Evolutionary conservation across 495 filamentous ascomycete species (phyloP).

Genomic region (Xylaria acuta): DNA sequence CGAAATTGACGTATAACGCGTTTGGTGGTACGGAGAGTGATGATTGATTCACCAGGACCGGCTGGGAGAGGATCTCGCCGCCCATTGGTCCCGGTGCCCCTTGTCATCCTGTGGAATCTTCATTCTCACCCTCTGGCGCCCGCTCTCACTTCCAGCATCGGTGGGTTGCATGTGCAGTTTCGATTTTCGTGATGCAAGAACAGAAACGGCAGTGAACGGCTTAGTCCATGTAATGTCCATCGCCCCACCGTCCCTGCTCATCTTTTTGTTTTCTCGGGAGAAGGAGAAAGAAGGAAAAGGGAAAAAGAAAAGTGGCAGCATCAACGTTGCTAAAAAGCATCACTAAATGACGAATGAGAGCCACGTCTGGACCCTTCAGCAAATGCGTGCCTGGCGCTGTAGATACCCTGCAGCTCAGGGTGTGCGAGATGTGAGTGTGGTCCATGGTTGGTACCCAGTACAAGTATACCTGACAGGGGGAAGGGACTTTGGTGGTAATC

Average conservation of each 20-base stretch:
- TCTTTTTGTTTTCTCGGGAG: not conserved
- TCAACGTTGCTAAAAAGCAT: conserved; percentile 14
- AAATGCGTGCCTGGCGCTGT: conserved; percentile 19
- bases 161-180: not conserved
- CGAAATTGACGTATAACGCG: conserved; percentile 24
- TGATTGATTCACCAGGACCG: conserved; percentile 17
- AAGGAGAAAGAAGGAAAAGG: not conserved
- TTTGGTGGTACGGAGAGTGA: conserved; percentile 18
- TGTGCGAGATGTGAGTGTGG: conserved; percentile 20
- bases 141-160: not conserved
- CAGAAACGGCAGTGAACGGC: not conserved
- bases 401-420: conserved; percentile 28
- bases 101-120: conserved; percentile 8
- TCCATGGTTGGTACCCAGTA: conserved; percentile 22
- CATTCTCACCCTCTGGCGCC: conserved; percentile 7
- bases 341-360: conserved; percentile 22
- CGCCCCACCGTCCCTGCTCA: not conserved
- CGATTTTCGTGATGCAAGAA: not conserved
- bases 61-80: not conserved
- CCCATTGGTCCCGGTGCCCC: conserved; percentile 13
- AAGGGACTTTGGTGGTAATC: conserved; percentile 4
- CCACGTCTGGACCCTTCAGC: conserved; percentile 19
- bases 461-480: conserved; percentile 17
- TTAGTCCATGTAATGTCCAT: not conserved
- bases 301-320: conserved; percentile 12